Percentiles rank a stretch among this genome's conserved stretches.
phyloP scores from a whole-genome alignment of 257 asterid species.

The Nicotiana knightiana region DNA sequence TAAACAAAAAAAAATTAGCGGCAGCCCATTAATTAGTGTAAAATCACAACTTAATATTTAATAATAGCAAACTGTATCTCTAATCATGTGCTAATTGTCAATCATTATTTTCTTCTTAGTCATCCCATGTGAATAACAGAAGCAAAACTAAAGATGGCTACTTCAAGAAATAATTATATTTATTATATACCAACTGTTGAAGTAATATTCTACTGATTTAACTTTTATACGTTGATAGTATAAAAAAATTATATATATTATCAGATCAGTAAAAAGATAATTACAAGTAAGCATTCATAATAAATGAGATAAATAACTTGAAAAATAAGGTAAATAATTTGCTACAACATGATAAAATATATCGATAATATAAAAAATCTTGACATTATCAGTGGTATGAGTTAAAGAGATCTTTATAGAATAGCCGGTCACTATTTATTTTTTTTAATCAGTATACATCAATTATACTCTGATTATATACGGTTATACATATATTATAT shows the following conservation, averaged over 20 bases:
- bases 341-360: background rate
- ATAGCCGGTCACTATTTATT: too few relatives aligned
- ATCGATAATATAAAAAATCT: background rate
- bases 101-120: constrained; percentile 1
- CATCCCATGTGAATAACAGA: constrained; percentile 16
- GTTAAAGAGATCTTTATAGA: background rate
- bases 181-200: background rate
- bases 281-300: background rate
- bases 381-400: background rate
- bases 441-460: too few relatives aligned
- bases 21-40: background rate
- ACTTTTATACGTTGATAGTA: background rate
- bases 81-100: constrained; percentile 18
- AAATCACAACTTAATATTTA: background rate
- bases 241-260: background rate
- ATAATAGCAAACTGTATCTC: background rate
- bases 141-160: background rate
- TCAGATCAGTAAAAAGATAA: too few relatives aligned
- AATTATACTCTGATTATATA: too few relatives aligned
- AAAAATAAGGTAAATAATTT: background rate
- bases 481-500: too few relatives aligned
- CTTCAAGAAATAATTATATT: background rate
- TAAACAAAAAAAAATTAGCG: background rate
- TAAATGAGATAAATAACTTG: background rate
- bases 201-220: background rate